phyloP scores from a whole-genome alignment of 2,329 filamentous ascomycete species.

The Fusarium sp. region DNA sequence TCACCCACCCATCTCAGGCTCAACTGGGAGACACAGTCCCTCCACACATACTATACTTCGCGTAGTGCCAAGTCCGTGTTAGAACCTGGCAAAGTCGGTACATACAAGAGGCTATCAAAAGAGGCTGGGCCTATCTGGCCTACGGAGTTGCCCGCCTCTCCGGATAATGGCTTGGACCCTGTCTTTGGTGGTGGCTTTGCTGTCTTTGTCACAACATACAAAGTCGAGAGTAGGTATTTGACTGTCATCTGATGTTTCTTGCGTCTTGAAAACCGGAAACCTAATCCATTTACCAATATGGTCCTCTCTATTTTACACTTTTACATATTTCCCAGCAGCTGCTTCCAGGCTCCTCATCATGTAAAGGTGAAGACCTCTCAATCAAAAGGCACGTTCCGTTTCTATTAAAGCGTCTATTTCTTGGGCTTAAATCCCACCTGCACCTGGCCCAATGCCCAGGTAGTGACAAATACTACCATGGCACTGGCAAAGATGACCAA shows the following conservation, averaged over 20 bases:
- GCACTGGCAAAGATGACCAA: conserved; percentile 79
- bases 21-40: conserved; percentile 4
- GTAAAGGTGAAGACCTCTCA: conserved; percentile 4
- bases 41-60: conserved; percentile 15
- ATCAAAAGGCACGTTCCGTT: conserved; percentile 11
- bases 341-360: conserved; percentile 12
- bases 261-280: neutral
- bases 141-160: conserved; percentile 2
- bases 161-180: conserved; percentile 8
- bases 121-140: conserved; percentile 4
- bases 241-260: conserved; percentile 7
- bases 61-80: neutral
- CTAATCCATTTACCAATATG: conserved; percentile 12
- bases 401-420: conserved; percentile 43
- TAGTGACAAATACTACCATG: conserved; percentile 76
- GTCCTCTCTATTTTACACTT: conserved; percentile 38
- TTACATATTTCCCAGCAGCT: conserved; percentile 34
- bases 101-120: conserved; percentile 5
- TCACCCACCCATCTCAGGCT: conserved; percentile 34
- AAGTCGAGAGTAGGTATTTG: conserved; percentile 4
- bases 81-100: neutral
- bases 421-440: conserved; percentile 78
- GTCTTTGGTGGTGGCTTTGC: conserved; percentile 20
- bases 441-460: conserved; percentile 79
- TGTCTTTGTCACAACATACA: conserved; percentile 14